Evolutionary conservation across 2,329 filamentous ascomycete species (phyloP), one percentile per base, ranked within the genome.

Genomic region (Neofusicoccum laricinum): DNA sequence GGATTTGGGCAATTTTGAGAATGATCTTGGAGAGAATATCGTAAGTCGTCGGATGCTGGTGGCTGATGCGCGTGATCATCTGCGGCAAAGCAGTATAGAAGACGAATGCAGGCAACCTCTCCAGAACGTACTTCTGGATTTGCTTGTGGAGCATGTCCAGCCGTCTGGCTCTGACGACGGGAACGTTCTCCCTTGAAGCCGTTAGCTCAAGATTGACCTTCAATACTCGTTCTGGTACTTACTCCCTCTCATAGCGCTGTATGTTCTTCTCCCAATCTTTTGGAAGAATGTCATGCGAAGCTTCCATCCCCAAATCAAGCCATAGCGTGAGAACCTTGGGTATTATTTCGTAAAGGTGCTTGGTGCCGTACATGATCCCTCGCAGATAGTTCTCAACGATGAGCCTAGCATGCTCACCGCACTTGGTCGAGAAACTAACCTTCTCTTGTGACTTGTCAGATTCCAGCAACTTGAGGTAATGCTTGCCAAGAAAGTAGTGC

Each of bases 381-480:
- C 94, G 87, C 49, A 97, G 82, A 72, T 96, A 97, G 73, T 96
- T 97, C 71, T 97, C 93, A 68, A 98, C 91, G 40, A 99, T 91
- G 15, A 97, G 84, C 72, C 93, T 93, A 2, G 92, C 88, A 19
- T 89, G 87, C 74, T 97, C 93, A 43, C 95, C 96, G 11, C 86
- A 91, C 63, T 95, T 78, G 70, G 72, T 79, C 12, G 75, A 67
- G 30, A 76, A 69, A 34, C 74, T 77, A 32, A 89, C 86, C 17
- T 86, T 82, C 41, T 90, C 88, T 61, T 96, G 85, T 1, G 85
- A 81, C 76, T 92, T 93, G 75, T 98, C 93, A 0, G 92, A 91
- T 71, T 98, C 94, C 2, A 97, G 81, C 3, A 98, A 85, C 76
- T 97, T 99, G 75, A 97, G 96, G 83, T 99, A 99, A 77, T 98